These are phyloP conservation scores for Nepenthes gracilis DNA, from an alignment of 148 eudicot species.

Conservation along the genomic window DNA sequence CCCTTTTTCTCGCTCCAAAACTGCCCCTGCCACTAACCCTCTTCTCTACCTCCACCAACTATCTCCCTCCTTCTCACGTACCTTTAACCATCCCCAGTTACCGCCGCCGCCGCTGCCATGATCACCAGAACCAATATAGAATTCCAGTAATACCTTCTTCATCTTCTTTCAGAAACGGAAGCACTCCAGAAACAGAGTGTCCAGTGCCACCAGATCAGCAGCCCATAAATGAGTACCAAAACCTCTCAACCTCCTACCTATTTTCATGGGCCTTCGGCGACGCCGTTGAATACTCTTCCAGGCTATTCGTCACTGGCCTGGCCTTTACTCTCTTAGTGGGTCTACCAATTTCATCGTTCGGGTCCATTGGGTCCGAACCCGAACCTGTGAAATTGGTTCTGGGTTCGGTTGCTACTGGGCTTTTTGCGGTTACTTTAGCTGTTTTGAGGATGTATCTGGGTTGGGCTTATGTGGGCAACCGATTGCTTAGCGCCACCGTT, in stretches of 20 bases:
- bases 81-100: too few species aligned
- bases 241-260: slow-evolving; percentile 54
- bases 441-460: slow-evolving; percentile 94
- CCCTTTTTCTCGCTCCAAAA: too few species aligned
- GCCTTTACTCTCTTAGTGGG: slow-evolving; percentile 62
- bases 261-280: slow-evolving; percentile 79
- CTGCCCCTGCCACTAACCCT: too few species aligned
- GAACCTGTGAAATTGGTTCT: slow-evolving; percentile 47
- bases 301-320: slow-evolving; percentile 45
- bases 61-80: too few species aligned
- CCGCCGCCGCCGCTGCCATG: too few species aligned
- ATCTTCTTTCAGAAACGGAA: slow-evolving; percentile 28
- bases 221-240: slow-evolving; percentile 79
- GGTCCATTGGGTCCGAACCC: slow-evolving; percentile 38
- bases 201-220: slow-evolving; percentile 85
- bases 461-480: slow-evolving; percentile 96
- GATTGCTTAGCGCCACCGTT: slow-evolving; percentile 94
- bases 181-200: slow-evolving; percentile 46
- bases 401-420: slow-evolving; percentile 51
- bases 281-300: slow-evolving; percentile 35
- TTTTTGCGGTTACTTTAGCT: slow-evolving; percentile 55
- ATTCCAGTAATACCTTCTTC: slow-evolving; percentile 19
- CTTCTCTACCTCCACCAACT: too few species aligned
- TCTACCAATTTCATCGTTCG: slow-evolving; percentile 74
- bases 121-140: neutral